Base-by-base conservation (phyloP, 169 alveolate genomes). In the Cryptosporidium meleagridis region DNA sequence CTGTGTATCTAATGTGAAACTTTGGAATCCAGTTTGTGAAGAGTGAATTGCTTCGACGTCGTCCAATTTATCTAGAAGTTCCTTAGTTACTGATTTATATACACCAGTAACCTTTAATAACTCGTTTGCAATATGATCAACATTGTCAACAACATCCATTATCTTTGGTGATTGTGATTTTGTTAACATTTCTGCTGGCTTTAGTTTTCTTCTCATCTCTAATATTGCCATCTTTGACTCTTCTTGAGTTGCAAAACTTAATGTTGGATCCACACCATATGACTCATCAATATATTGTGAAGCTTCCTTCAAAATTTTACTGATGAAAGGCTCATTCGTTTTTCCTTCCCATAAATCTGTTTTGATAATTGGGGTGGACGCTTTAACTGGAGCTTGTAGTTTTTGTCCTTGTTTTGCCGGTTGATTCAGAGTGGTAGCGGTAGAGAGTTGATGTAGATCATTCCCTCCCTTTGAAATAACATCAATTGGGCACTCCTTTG, bases 231-330 rank as follows among this genome's bases (percentile, higher is more conserved):
- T 65, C 35, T 95, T 94, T 6, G 96, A 93, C 70, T 96, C 95
- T 26, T 91, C 95, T 69, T 95, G 94, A n/a, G 96, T 94, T 44
- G 85, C 94, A 16, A 91, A 68, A 58, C 95, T 94, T 37, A 95
- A 92, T 52, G 91, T 87, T 7, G 96, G 93, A 59, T 96, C 98
- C 52, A 96, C 93, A 48, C 97, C 97, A 85, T 96, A 96, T 58
- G 95, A 91, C 61, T 95, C 94, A 59, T 95, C 97, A 94, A 95
- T 86, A 51, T 65, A 70, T 18, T 72, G 72, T 1, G 86, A 75
- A 16, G 75, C 91, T 45, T 55, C 85, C 21, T 68, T 55, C 65
- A 69, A 44, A 18, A 80, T 80, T 67, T 62, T 45, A n/a, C 58
- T 69, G 52, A 85, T 67, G 61, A 33, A 61, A 65, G 89, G 80